These are phyloP conservation scores for Craterostigma plantagineum DNA, from an alignment of 257 asterid genomes.

Conservation along the genomic window DNA sequence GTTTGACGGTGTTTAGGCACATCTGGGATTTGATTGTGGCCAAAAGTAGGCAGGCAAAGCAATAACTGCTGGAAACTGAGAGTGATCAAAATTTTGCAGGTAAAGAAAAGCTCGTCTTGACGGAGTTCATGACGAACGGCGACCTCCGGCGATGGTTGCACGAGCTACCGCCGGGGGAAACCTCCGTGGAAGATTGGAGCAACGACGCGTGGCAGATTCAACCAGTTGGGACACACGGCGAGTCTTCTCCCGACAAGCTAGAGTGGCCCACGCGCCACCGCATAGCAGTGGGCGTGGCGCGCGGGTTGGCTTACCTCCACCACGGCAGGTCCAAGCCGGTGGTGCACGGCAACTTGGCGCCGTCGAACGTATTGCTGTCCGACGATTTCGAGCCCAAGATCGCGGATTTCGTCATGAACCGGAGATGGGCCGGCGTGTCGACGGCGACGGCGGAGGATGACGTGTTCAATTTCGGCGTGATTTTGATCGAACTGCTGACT, in stretches of 20 bases:
- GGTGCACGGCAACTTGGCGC: conserved; percentile 60
- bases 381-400: conserved; percentile 77
- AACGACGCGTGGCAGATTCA: conserved; percentile 81
- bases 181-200: conserved; percentile 85
- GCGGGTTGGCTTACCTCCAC: conserved; percentile 89
- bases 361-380: conserved; percentile 44
- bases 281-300: conserved; percentile 86
- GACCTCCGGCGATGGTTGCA: conserved; percentile 91
- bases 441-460: conserved; percentile 41
- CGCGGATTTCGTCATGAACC: conserved; percentile 42
- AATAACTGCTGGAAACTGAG: too few relatives aligned
- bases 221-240: conserved; percentile 10
- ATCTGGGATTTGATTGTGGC: conserved; percentile 6
- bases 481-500: conserved; percentile 54
- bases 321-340: conserved; percentile 72
- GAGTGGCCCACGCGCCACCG: conserved; percentile 99
- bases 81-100: too few relatives aligned
- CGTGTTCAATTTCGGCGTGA: conserved; percentile 59
- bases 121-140: conserved; percentile 84
- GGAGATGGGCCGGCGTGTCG: conserved; percentile 12
- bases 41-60: too few relatives aligned
- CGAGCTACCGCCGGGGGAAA: conserved; percentile 64
- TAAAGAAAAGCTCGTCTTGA: conserved; percentile 60
- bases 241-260: too few relatives aligned
- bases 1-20: conserved; percentile 7